These are phyloP conservation scores for sorghum (Sorghum bicolor) DNA, from an alignment of 176 grass and related monocot genomes.

Conservation along the genomic window DNA sequence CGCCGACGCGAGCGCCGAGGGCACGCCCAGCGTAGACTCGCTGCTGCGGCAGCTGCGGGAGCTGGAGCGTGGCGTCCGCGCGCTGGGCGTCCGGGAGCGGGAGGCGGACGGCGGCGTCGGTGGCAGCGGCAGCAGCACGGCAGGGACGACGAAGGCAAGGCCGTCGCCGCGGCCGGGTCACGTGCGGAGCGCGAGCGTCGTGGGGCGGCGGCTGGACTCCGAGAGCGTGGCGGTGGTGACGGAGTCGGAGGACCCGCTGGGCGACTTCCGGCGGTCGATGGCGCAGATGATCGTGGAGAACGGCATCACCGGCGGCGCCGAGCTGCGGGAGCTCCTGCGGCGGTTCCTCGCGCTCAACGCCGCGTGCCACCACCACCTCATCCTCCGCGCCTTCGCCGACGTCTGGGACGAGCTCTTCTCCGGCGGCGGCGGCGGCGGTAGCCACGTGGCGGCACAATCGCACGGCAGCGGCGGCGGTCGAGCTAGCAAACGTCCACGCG, in stretches of 20 bases:
- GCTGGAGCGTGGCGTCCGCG: conserved; percentile 56
- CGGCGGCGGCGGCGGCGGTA: not conserved
- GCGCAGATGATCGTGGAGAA: conserved; percentile 89
- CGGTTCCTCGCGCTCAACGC: conserved; percentile 85
- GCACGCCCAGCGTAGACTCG: conserved; percentile 43
- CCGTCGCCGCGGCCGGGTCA: not conserved
- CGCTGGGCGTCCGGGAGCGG: conserved; percentile 13
- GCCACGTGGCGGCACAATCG: not conserved
- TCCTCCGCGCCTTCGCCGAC: conserved; percentile 80
- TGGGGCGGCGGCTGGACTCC: conserved; percentile 37
- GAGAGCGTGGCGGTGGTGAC: conserved; percentile 86
- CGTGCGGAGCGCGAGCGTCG: not conserved
- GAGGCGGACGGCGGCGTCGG: not conserved
- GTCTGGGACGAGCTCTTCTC: conserved; percentile 86
- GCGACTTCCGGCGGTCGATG: conserved; percentile 91
- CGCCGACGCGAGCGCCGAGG: conserved; percentile 1
- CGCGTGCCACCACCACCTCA: conserved; percentile 65
- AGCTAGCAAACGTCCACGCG: not conserved
- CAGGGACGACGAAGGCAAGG: not conserved
- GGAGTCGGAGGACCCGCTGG: conserved; percentile 70
- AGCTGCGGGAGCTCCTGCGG: conserved; percentile 68
- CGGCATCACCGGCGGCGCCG: conserved; percentile 58
- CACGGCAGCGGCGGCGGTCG: not conserved
- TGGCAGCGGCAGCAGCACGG: not conserved
- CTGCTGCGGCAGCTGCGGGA: conserved; percentile 54